Base-by-base conservation (phyloP, 1,284 basidiomycete genomes). In the Cutaneotrichosporon sp. region DNA sequence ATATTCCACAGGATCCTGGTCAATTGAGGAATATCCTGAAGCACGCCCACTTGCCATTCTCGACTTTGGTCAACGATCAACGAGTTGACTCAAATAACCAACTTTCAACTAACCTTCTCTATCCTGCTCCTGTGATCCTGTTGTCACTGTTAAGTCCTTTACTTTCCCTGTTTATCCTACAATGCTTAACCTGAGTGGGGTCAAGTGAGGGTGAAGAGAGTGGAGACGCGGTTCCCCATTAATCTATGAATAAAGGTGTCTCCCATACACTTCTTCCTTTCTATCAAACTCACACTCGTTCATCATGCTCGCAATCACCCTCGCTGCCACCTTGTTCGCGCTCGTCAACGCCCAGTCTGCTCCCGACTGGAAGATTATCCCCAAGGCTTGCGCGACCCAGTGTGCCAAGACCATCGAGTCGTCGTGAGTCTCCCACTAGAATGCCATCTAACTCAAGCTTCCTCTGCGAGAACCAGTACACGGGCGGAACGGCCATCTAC, bases 351-450 rank as follows among this genome's bases (percentile, higher is more conserved):
- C 72, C 55, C 77, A 79, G 65, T 70, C 73, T n/a, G 74, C 76
- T 31, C 76, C 76, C 63, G 70, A 73, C 69, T 77, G 74, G 73
- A 50, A 65, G 59, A 72, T 76, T 68, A 71, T 80, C 70, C 78
- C 79, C 61, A 59, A 69, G 36, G 73, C 74, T 21, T 80, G 78
- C 65, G 52, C 71, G 8, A 60, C 56, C 36, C 60, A 72, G 21
- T 80, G 79, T 65, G 64, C 73, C 31, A 34, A 70, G 47, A 75
- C 73, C 58, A 69, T 78, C 65, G 63, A 76, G 70, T 40, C 70
- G 26, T 71, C 74, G 55, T 75, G 30, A 49, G 65, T 63, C 7
- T 13, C 21, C n/a, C 5, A 4, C 9, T 38, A 8, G 16, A 4
- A 4, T 3, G 2, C 50, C 0, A 5, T 9, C 60, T 58, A 49